These are phyloP conservation scores for Chlorophyllum brunneum DNA, from an alignment of 768 basidiomycete species.

Conservation along the genomic window DNA sequence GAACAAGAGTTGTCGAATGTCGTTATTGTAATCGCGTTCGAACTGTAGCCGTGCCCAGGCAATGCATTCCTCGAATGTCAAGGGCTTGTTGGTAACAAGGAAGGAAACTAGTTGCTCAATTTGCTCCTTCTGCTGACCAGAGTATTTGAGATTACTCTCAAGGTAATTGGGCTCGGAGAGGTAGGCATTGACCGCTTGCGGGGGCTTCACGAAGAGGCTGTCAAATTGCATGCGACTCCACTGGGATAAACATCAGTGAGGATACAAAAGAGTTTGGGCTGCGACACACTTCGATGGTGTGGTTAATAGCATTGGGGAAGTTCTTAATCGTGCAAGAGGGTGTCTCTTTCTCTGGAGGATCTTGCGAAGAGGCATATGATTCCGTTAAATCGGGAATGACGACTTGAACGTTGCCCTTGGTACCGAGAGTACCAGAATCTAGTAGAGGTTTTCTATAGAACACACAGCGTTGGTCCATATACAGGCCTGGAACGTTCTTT, in stretches of 20 bases:
- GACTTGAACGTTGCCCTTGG: slow-evolving; percentile 97
- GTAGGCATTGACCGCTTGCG: slow-evolving; percentile 92
- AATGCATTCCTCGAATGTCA: slow-evolving; percentile 97
- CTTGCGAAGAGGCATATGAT: slow-evolving; percentile 96
- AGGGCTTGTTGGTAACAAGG: slow-evolving; percentile 87
- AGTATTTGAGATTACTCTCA: slow-evolving; percentile 86
- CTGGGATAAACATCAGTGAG: slow-evolving; percentile 32
- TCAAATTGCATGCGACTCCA: slow-evolving; percentile 96
- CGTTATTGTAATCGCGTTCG: slow-evolving; percentile 89
- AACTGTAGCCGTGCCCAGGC: slow-evolving; percentile 95
- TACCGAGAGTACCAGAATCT: slow-evolving; percentile 97
- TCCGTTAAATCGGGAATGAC: slow-evolving; percentile 92
- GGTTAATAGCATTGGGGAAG: slow-evolving; percentile 97
- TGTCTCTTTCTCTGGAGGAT: slow-evolving; percentile 97
- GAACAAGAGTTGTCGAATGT: slow-evolving; percentile 88
- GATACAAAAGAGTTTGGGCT: neutral
- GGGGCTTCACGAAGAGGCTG: slow-evolving; percentile 88
- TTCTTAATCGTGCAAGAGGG: slow-evolving; percentile 98
- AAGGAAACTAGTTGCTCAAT: slow-evolving; percentile 84
- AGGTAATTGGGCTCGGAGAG: slow-evolving; percentile 95
- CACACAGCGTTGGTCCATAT: slow-evolving; percentile 98
- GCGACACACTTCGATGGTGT: slow-evolving; percentile 84
- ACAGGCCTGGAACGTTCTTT: slow-evolving; percentile 56
- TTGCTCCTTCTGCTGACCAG: slow-evolving; percentile 88
- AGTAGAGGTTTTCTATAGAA: slow-evolving; percentile 94